Evolutionary conservation across 192 early-diverging fungal genomes (phyloP), one percentile per base, ranked within the genome.

Genomic region (Lunasporangiospora selenospora): DNA sequence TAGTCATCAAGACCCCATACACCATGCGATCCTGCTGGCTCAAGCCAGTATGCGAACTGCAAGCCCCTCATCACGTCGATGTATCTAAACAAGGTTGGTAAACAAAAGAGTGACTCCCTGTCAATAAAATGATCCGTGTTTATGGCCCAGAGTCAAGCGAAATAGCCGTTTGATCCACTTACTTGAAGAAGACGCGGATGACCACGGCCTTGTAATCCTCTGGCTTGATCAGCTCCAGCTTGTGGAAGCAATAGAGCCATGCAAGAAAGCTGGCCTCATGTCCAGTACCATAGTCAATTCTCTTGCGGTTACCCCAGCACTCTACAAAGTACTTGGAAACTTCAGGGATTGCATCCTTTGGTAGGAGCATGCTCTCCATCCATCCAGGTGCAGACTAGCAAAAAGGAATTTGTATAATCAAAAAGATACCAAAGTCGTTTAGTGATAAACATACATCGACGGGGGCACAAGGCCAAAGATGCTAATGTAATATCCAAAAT

Each of bases 1-100:
- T 95, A 97, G 69, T 99, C 97, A 61, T 99, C 96, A 38, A 99
- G 82, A 3, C 97, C 97, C 97, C 97, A 99, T n/a, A 99, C 97
- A 50, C 97, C 97, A 57, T 99, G 97, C 12, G 89, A 92, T 9
- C 97, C 97, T 29, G 97, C 97, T 12, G 97, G 97, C 65, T 99
- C 97, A 19, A 99, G 81, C 91, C 93, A 95, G 82, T 99, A 99
- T 24, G 80, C 81, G 67, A 91, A 86, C 65, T 98, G 96, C 33
- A 99, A 70, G 50, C 87, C 86, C 15, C 96, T 87, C 93, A 98
- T 96, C 16, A 98, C 76, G 0, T 78, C 75, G 37, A 99, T 87
- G 69, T 99, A 99, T 53, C 85, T 87, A 70, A 42, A n/a, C n/a
- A n/a, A n/a, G n/a, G n/a, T n/a, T n/a, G n/a, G n/a, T n/a, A n/a